phyloP scores from a whole-genome alignment of 2,329 filamentous ascomycete genomes.

The Aspergillus pseudoterreus region DNA sequence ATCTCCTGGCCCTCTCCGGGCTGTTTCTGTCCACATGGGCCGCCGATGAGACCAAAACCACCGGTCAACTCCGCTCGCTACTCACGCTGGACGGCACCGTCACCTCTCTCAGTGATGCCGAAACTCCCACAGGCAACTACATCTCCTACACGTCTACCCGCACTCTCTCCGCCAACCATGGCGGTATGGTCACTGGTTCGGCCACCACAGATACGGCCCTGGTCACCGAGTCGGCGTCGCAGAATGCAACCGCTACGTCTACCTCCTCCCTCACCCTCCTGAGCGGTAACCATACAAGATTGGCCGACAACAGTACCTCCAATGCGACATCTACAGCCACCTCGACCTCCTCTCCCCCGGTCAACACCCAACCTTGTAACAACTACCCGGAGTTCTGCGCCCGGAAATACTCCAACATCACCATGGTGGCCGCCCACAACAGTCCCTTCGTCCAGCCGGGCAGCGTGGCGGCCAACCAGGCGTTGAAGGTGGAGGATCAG shows the following conservation, averaged over 20 bases:
- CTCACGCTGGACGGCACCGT: constrained; percentile 22
- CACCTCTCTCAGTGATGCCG: constrained; percentile 22
- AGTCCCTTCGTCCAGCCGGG: constrained; percentile 69
- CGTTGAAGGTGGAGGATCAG: constrained; percentile 63
- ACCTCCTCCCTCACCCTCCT: constrained; percentile 40
- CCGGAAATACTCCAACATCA: constrained; percentile 77
- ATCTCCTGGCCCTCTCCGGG: constrained; percentile 11
- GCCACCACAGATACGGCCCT: constrained; percentile 21
- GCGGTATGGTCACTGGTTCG: constrained; percentile 14
- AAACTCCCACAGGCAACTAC: constrained; percentile 38
- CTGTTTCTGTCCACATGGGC: constrained; percentile 7
- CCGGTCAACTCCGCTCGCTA: constrained; percentile 4
- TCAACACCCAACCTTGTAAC: constrained; percentile 78
- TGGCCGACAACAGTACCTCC: constrained; percentile 47
- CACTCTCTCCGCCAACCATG: constrained; percentile 18
- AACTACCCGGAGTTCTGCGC: constrained; percentile 72
- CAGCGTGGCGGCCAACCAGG: constrained; percentile 74
- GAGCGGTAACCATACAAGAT: constrained; percentile 37
- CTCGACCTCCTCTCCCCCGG: constrained; percentile 38
- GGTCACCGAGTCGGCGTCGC: constrained; percentile 15
- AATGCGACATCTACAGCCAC: constrained; percentile 48
- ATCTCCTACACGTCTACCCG: constrained; percentile 35
- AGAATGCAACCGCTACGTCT: constrained; percentile 29
- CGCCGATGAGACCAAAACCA: constrained; percentile 6
- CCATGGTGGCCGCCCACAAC: constrained; percentile 74